A percentile compares a stretch with the other conserved stretches of the same genome.
These are phyloP conservation scores for Xylaria sp. DNA, from an alignment of 2,329 filamentous ascomycete genomes.

Conservation along the genomic window DNA sequence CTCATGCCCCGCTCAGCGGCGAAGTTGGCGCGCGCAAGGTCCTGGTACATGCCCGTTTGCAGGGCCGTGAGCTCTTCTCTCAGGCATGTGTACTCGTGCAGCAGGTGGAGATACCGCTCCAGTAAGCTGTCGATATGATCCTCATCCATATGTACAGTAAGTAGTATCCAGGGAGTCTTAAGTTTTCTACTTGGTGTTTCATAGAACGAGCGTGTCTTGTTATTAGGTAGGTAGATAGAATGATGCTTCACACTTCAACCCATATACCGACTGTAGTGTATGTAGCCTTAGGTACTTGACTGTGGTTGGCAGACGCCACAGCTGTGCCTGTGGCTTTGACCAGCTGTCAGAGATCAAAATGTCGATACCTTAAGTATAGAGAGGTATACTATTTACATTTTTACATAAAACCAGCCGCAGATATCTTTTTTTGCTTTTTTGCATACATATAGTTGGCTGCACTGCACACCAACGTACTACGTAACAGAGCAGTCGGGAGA, in stretches of 20 bases:
- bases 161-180: neutral
- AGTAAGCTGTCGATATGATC: constrained; percentile 70
- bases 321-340: neutral
- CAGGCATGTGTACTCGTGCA: constrained; percentile 74
- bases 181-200: neutral
- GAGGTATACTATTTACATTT: too few species aligned
- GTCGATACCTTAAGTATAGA: too few species aligned
- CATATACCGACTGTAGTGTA: too few species aligned
- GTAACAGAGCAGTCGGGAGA: neutral
- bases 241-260: neutral
- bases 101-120: constrained; percentile 70
- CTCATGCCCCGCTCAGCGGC: constrained; percentile 69
- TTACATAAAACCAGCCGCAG: neutral
- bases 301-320: constrained; percentile 2
- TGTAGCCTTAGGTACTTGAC: too few species aligned
- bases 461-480: neutral
- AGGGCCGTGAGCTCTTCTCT: constrained; percentile 63
- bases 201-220: neutral
- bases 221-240: neutral
- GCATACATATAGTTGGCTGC: neutral
- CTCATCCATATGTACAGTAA: too few species aligned
- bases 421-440: neutral
- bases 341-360: neutral
- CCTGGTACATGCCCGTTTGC: constrained; percentile 66
- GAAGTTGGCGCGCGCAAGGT: constrained; percentile 80